Evolutionary conservation across 176 grass and related monocot genomes (phyloP), one percentile per base, ranked within the genome.

Genomic region (Triticum timopheevii): DNA sequence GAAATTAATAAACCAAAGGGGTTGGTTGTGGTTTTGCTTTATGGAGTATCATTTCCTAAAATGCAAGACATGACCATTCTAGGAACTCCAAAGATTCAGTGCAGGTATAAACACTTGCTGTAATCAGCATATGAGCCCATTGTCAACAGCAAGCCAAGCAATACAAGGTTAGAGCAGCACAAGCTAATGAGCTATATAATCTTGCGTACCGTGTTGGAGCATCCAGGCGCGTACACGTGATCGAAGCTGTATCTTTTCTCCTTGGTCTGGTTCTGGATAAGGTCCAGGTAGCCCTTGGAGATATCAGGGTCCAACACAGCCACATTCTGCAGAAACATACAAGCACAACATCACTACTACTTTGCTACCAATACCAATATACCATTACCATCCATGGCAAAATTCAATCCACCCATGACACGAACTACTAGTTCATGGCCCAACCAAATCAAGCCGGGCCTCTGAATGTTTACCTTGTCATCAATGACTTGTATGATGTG

Each of bases 401-500:
- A 87, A 83, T 59, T 79, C 16, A 31, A 69, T 54, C 66, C 33
- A 65, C 36, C 10, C 35, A 82, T 38, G 65, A 30, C 22, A 19
- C 28, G 8, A 39, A 61, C 8, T 64, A 56, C 76, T 54, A 7
- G 6, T 8, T 11, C 77, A 54, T 85, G 11, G 2, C 25, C 19
- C 77, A 22, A 20, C 27, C 13, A 84, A 20, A 24, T 20, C 3
- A 82, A 84, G 7, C 12, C 13, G 24, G 2, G n/a, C 0, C 6
- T 16, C 44, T 25, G 0, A 5, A 1, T 50, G 44, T 8, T 47
- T 71, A 99, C 97, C 97, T 99, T 96, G 24, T 96, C 77, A 87
- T 99, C 94, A 24, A 91, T 88, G 73, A 99, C 97, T 91, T 99
- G 97, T 78, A 99, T 96, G 85, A 96, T 99, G 83, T 99, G 97